Conservation (phyloP, 208 protist species). For the Balamuthia mandrillaris region DNA sequence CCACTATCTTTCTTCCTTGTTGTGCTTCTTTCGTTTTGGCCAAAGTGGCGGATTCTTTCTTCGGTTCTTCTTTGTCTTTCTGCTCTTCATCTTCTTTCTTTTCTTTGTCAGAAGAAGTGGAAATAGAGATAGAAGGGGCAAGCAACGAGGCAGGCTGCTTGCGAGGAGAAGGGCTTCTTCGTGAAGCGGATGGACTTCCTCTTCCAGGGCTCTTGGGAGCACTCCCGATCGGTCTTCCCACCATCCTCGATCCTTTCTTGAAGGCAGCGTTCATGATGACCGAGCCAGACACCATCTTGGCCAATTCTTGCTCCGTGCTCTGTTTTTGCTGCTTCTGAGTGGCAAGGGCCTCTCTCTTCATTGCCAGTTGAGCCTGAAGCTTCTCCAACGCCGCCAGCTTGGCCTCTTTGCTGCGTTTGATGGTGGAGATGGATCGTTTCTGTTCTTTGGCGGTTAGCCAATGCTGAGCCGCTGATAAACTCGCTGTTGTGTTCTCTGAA, state of each 20-base stretch:
- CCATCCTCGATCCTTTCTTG: too few relatives aligned
- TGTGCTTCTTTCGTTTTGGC: too few relatives aligned
- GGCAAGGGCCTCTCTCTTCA: not conserved
- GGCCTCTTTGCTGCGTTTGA: not conserved
- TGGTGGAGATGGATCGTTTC: not conserved
- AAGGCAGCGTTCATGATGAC: not conserved
- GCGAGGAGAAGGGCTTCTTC: too few relatives aligned
- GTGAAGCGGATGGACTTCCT: too few relatives aligned
- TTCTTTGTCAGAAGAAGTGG: not conserved
- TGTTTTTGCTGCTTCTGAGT: not conserved
- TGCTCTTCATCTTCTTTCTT: not conserved
- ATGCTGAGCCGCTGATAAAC: not conserved
- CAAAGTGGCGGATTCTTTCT: not conserved
- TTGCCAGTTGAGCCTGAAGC: not conserved
- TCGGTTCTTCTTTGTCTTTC: not conserved
- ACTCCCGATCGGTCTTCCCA: too few relatives aligned
- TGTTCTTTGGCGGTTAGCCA: not conserved
- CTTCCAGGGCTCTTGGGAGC: too few relatives aligned
- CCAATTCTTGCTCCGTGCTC: not conserved
- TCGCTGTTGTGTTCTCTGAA: too few relatives aligned
- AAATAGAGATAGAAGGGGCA: not conserved
- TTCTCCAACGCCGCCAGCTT: not conserved
- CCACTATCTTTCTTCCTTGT: too few relatives aligned
- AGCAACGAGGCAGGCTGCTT: not conserved
- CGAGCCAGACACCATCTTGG: not conserved